Conservation (phyloP, 169 alveolate species). For the Cryptosporidium meleagridis region DNA sequence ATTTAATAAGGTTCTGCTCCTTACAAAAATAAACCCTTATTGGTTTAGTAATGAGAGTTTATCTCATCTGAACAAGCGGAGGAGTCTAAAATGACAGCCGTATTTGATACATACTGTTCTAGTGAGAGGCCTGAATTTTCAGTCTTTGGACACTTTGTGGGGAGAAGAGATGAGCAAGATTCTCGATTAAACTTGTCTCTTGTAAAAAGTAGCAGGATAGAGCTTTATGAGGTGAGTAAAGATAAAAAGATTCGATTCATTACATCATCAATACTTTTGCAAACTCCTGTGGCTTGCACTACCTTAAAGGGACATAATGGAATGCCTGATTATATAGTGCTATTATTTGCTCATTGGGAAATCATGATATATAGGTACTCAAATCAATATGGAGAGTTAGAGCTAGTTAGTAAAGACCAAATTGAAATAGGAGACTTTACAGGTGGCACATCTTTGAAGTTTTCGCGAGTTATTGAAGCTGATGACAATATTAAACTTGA, state of each 20-base stretch:
- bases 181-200: background rate
- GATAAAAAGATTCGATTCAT: background rate
- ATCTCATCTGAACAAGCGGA: background rate
- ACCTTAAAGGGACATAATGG: constrained; percentile 31
- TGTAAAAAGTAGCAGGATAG: constrained; percentile 23
- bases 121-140: constrained; percentile 67
- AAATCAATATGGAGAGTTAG: constrained; percentile 16
- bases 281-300: constrained; percentile 51
- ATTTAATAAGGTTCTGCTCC: background rate
- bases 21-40: background rate
- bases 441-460: background rate
- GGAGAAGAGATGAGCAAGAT: constrained; percentile 8
- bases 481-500: constrained; percentile 56
- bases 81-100: constrained; percentile 46
- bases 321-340: constrained; percentile 14
- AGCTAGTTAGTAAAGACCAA: constrained; percentile 38
- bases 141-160: constrained; percentile 55
- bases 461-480: background rate
- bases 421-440: constrained; percentile 23
- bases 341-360: constrained; percentile 46
- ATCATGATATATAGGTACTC: constrained; percentile 26
- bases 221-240: constrained; percentile 24
- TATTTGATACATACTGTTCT: constrained; percentile 48
- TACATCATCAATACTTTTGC: constrained; percentile 37
- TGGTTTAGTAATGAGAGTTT: background rate